Evolutionary conservation across 2,329 filamentous ascomycete species (phyloP), one percentile per base, ranked within the genome.

Genomic region (Alternaria sp.): DNA sequence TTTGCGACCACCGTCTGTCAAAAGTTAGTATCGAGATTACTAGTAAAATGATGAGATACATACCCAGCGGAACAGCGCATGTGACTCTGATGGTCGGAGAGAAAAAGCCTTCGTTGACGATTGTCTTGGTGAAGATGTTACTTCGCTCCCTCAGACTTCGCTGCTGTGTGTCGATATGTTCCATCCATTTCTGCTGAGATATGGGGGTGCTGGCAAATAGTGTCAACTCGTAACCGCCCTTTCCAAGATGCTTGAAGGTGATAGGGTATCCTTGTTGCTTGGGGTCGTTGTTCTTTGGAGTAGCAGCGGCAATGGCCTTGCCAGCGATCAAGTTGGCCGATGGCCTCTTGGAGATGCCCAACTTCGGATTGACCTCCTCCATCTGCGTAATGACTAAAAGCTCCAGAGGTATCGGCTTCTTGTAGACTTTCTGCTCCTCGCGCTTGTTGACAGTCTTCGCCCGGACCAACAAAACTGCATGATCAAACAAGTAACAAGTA

Each of bases 341-440:
- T 13, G 94, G 90, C 55, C 96, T 87, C 82, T 97, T 98, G 32
- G 93, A 85, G 49, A 93, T 86, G 23, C 93, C 93, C 52, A 90
- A 81, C 67, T 88, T 90, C 4, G 94, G 94, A 45, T 97, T 92
- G 28, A 98, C 90, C 77, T 97, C 93, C 57, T 98, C 95, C 95
- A 99, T 98, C 77, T 98, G 95, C 57, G 91, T 90, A 70, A 99
- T 98, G 23, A 96, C 90, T 15, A 99, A 86, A 7, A 99, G 86
- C 78, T 99, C 96, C 30, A 99, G 83, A 13, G 96, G 96, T 69
- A 99, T 99, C 1, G 96, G 96, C 83, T 94, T 93, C 74, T 93
- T 89, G 81, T 98, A 98, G 1, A 97, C 96, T 77, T 96, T 96
- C 65, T 96, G 90, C 77, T 98, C 95, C 79, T 99, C 96, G 46